Base-by-base conservation (phyloP, 202 grass and related monocot genomes). In the Eragrostis tef region DNA sequence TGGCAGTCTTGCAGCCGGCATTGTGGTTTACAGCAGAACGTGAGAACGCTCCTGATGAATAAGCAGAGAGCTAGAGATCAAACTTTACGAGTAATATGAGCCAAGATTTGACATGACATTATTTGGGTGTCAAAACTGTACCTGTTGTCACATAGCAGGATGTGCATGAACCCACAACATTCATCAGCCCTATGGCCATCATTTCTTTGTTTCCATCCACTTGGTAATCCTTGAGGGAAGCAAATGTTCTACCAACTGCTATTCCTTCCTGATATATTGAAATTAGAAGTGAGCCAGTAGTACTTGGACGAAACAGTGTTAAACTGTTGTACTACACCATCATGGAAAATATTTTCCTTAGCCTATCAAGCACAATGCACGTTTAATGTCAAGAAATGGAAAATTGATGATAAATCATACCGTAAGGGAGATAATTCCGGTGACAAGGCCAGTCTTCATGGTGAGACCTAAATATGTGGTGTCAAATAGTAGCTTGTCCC, bases 191-290 rank as follows among this genome's bases (percentile, higher is more conserved):
- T 68, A 98, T 93, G 80, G 95, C 95, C 88, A 98, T 98, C 95
- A 98, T 98, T 70, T 98, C 95, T 71, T 98, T 98, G 86, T 98
- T 98, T 20, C 95, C 95, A 22, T 98, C 95, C n/a, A 98, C 85
- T 84, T 94, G 90, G 87, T 98, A 98, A 65, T 86, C 90, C 42
- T 87, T 92, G 12, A 94, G 72, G 25, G 95, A 93, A 67, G 95
- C 95, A 86, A 98, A 98, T 58, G 95, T 94, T 79, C 95, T 94
- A 36, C 95, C 95, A 78, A 94, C 92, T 19, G 95, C 95, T 59
- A 94, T 81, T 78, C 95, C 95, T 81, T 98, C 95, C 95, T 98
- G 73, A 31, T 41, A 70, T 50, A 47, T 21, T 34, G 27, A 87
- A 89, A 66, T 80, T 67, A 54, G 3, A 1, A 67, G n/a, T 84